These are phyloP conservation scores for Phaseolus lunatus DNA, from an alignment of 306 rosid species.

Conservation along the genomic window DNA sequence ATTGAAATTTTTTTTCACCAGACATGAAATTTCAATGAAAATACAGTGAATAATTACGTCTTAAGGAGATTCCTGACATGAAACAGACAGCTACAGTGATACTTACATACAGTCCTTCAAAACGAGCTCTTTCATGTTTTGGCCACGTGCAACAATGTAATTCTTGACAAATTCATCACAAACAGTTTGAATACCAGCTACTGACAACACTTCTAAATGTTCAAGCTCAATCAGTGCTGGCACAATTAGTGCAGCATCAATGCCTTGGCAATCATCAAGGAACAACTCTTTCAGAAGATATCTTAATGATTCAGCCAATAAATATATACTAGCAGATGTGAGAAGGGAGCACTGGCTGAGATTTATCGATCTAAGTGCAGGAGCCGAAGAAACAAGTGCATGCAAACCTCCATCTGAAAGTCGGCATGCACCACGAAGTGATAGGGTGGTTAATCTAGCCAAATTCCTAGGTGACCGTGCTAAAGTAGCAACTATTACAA, in stretches of 20 bases:
- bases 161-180: conserved; percentile 66
- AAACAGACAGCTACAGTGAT: conserved; percentile 10
- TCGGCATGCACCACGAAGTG: conserved; percentile 86
- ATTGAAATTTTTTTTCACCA: neutral
- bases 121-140: conserved; percentile 77
- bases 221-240: conserved; percentile 74
- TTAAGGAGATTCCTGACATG: conserved; percentile 35
- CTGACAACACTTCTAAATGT: conserved; percentile 74
- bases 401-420: conserved; percentile 81
- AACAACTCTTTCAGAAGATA: conserved; percentile 73
- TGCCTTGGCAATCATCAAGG: conserved; percentile 75
- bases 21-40: conserved; percentile 3
- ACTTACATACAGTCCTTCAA: conserved; percentile 79
- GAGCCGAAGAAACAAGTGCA: conserved; percentile 73
- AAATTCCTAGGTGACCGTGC: conserved; percentile 63
- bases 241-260: conserved; percentile 58
- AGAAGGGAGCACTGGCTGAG: conserved; percentile 94
- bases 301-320: conserved; percentile 70
- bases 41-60: conserved; percentile 5
- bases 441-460: conserved; percentile 66
- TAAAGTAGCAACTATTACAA: conserved; percentile 62
- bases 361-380: conserved; percentile 75
- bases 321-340: conserved; percentile 62
- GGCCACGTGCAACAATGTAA: conserved; percentile 62
- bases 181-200: conserved; percentile 72